Base-by-base conservation (phyloP, 2,329 filamentous ascomycete species). In the Cordyceps cicadae region DNA sequence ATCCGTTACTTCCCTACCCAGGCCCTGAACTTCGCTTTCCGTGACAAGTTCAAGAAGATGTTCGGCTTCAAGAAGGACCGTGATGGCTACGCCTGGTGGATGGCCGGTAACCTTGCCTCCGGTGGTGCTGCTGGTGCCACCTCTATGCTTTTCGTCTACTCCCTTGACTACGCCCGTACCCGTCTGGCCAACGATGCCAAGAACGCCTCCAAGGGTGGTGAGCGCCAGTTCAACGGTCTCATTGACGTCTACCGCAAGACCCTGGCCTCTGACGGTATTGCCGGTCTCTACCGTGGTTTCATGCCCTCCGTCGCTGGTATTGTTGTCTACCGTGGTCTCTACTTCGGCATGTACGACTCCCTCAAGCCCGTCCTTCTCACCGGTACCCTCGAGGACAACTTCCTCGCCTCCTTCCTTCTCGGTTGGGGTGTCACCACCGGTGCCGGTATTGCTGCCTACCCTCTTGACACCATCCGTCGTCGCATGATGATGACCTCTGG, bases 1-100 rank as follows among this genome's bases (percentile, higher is more conserved):
- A 96, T 99, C 87, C 94, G 94, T 89, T 99, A 99, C 86, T 99
- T 99, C 91, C 94, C 94, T 72, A 99, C 94, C 79, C 94, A 99
- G 87, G 94, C 94, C 74, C 86, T 99, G 79, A 99, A 99, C 92
- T 99, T 99, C 77, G 94, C 94, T 79, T 99, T 99, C 94, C 94
- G 94, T 81, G 94, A 99, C 82, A 97, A 95, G 88, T 99, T 97
- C 92, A 99, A 99, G 92, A 86, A 89, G 77, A 95, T 99, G 92
- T 99, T 99, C 88, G 90, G 91, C 77, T 99, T 91, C 92, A 99
- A 97, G 92, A 97, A 97, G 90, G 94, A 99, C 67, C 88, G 88
- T 82, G 94, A 99, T 79, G 94, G 94, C 75, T 99, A 99, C 81
- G 84, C 81, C 77, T 92, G 92, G 89, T 99, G 94, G 94, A 97